These are phyloP conservation scores for Epichloe typhina DNA, from an alignment of 2,329 filamentous ascomycete genomes.

Conservation along the genomic window DNA sequence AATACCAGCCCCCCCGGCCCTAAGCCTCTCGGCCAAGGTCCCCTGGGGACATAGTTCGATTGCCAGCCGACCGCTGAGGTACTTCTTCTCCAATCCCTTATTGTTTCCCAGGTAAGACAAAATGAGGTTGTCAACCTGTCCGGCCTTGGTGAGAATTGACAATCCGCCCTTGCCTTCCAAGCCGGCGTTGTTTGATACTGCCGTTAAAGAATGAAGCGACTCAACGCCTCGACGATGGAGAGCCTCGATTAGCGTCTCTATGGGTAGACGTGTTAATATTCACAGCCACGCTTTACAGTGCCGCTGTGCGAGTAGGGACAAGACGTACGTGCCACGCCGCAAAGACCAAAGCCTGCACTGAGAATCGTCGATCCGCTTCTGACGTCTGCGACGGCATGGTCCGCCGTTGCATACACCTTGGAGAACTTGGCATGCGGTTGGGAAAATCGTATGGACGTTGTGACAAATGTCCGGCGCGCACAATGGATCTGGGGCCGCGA, in stretches of 20 bases:
- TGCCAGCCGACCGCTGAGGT: constrained; percentile 59
- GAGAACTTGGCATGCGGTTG: constrained; percentile 21
- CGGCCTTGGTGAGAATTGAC: constrained; percentile 52
- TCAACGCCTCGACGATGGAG: constrained; percentile 47
- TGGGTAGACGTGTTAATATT: constrained; percentile 12
- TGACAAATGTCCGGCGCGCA: constrained; percentile 3
- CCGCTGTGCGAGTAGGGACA: neutral
- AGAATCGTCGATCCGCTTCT: constrained; percentile 57
- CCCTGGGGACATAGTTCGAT: constrained; percentile 69
- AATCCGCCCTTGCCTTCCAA: constrained; percentile 55
- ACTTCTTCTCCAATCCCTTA: constrained; percentile 62
- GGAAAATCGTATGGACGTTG: constrained; percentile 4
- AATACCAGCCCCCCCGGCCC: constrained; percentile 59
- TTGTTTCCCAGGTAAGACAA: constrained; percentile 68
- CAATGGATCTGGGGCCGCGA: neutral
- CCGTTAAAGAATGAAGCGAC: constrained; percentile 54
- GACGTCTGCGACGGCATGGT: constrained; percentile 57
- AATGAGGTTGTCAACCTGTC: constrained; percentile 59
- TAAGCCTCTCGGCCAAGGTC: constrained; percentile 57
- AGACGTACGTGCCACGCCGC: constrained; percentile 48
- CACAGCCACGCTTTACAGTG: neutral
- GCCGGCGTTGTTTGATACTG: constrained; percentile 72
- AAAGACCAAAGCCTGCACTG: constrained; percentile 72
- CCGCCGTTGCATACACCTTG: constrained; percentile 42
- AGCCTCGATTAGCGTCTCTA: constrained; percentile 59